Conservation (phyloP, 768 basidiomycete species). For the Austroboletus eburneus region DNA sequence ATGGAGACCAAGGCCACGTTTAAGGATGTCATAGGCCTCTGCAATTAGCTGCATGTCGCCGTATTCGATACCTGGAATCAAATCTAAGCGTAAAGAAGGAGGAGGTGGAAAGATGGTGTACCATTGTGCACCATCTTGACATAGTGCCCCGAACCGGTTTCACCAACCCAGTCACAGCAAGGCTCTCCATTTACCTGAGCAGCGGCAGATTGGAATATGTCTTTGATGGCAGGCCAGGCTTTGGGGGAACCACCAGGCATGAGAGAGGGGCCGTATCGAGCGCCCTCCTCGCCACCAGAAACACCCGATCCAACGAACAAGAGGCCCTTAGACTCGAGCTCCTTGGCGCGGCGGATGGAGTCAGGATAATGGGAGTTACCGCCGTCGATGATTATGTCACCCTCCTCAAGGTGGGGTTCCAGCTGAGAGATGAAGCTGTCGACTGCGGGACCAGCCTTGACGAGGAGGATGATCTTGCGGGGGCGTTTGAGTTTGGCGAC, state of each 20-base stretch:
- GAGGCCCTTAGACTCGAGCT: constrained; percentile 91
- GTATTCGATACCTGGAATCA: constrained; percentile 86
- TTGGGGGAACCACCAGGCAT: constrained; percentile 96
- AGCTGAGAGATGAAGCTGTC: constrained; percentile 94
- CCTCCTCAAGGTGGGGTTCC: constrained; percentile 83
- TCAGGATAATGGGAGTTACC: constrained; percentile 99
- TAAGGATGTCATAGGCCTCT: constrained; percentile 98
- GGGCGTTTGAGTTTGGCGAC: constrained; percentile 89
- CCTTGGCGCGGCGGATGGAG: constrained; percentile 89
- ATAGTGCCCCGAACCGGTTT: constrained; percentile 93
- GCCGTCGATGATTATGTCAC: constrained; percentile 99
- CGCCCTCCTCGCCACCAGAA: constrained; percentile 99
- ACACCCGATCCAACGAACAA: constrained; percentile 99
- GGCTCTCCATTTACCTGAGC: constrained; percentile 94
- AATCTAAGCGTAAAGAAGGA: constrained; percentile 3
- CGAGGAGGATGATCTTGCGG: constrained; percentile 96
- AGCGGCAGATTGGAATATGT: constrained; percentile 97
- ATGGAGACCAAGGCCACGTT: constrained; percentile 83
- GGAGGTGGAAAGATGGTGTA: constrained; percentile 28
- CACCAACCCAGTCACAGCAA: constrained; percentile 99
- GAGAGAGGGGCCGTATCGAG: constrained; percentile 92
- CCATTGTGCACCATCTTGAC: constrained; percentile 99
- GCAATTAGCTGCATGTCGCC: constrained; percentile 99
- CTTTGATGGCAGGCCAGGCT: constrained; percentile 96
- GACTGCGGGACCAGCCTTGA: constrained; percentile 96